Percentiles rank a stretch among this genome's conserved stretches.
Conservation (phyloP, 1,139 yeast genomes). For the Suhomyces choctaworum region DNA sequence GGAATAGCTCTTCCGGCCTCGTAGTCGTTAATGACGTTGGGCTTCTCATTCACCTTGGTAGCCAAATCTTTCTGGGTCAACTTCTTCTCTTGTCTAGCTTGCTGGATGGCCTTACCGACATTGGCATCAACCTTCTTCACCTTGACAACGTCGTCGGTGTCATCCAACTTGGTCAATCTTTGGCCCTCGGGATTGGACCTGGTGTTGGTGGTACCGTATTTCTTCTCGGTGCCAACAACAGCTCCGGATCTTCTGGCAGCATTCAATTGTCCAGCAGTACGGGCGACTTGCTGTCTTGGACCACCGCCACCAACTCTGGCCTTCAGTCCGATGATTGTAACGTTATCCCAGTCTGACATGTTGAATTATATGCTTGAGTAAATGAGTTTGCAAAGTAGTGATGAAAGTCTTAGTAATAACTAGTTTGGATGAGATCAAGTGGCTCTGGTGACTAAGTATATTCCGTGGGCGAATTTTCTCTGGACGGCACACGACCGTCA, state of each 20-base stretch:
- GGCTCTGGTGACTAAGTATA: neutral
- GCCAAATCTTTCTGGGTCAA: slow-evolving; percentile 95
- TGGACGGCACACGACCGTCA: slow-evolving; percentile 2
- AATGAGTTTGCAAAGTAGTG: neutral
- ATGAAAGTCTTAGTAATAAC: no score
- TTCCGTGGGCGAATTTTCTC: slow-evolving; percentile 1
- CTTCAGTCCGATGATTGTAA: slow-evolving; percentile 82
- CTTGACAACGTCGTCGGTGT: slow-evolving; percentile 90
- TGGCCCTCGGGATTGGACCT: slow-evolving; percentile 87
- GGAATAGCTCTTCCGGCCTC: slow-evolving; percentile 98
- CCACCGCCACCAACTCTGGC: slow-evolving; percentile 89
- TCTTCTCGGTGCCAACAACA: slow-evolving; percentile 90
- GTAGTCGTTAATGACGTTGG: slow-evolving; percentile 91
- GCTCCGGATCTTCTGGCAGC: slow-evolving; percentile 93
- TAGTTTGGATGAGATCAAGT: no score
- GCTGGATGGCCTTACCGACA: slow-evolving; percentile 86
- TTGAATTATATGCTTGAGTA: slow-evolving; percentile 5
- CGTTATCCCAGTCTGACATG: slow-evolving; percentile 84
- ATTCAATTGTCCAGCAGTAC: slow-evolving; percentile 73
- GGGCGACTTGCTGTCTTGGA: slow-evolving; percentile 84
- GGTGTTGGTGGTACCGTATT: slow-evolving; percentile 70
- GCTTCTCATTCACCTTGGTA: slow-evolving; percentile 92
- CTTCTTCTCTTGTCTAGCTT: slow-evolving; percentile 86
- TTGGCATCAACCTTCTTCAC: slow-evolving; percentile 81
- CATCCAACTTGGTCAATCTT: slow-evolving; percentile 87